Evolutionary conservation across 331 rosid genomes (phyloP), one percentile per base, ranked within the genome.

Genomic region (Dryas integrifolia): DNA sequence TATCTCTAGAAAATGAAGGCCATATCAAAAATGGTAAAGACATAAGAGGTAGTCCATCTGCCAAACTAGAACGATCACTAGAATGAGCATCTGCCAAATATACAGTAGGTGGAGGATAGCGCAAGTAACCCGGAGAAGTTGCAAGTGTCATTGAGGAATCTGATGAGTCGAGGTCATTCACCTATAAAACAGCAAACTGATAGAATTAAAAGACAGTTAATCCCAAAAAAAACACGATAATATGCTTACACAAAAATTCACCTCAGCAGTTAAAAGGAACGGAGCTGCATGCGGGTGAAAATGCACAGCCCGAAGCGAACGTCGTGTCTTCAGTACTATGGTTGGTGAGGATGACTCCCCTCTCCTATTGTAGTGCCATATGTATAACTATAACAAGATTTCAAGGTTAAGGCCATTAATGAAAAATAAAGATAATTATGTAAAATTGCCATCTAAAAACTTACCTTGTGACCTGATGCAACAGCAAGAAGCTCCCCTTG

Each of bases 391-490:
- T 67, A 14, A 69, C 39, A 72, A 53, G 16, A 59, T 56, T 68
- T 70, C 46, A 67, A 58, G 55, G 56, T 65, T 60, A 70, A 56
- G 6, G 9, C n/a, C 24, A 80, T 15, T 43, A 66, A 76, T 38
- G 8, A 57, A 56, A 21, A 56, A 30, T 38, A 4, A 4, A 47
- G 8, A 50, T 0, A n/a, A 16, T 30, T 35, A 43, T 14, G 47
- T 56, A 49, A 57, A 70, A 68, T 73, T 72, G 7, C 41, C 55
- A 61, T 48, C 50, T 35, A 62, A 71, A 73, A 78, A 24, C 74
- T 77, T 65, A 94, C 97, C 96, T 89, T 95, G 86, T 95, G 99
- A 61, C 99, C 99, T 72, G 99, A 89, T 41, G 99, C 99, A 66
- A 95, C 96, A 1, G 99, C 97, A 50, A 95, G 92, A 64, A 95